Percentiles rank a stretch among this genome's conserved stretches.
Conservation (phyloP, 164 flowering plant species). For the Paratinospora sagittata region DNA sequence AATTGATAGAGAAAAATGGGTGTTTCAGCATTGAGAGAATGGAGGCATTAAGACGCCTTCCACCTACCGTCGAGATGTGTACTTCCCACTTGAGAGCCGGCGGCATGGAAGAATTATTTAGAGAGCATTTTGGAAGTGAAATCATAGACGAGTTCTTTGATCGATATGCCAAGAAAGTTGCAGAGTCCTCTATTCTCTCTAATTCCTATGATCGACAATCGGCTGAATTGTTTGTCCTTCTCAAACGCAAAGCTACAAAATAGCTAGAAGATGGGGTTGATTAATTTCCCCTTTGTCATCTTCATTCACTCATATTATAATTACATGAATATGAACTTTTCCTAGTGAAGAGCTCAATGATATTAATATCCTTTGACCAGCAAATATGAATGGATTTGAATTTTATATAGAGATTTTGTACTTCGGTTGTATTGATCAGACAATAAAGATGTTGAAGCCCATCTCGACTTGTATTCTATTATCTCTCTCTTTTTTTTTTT, state of each 20-base stretch:
- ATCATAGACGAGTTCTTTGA: conserved; percentile 30
- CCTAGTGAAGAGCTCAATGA: background rate
- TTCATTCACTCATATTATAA: background rate
- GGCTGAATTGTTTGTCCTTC: conserved; percentile 6
- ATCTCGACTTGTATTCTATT: background rate
- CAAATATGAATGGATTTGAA: background rate
- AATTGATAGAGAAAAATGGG: conserved; percentile 11
- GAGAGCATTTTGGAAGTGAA: conserved; percentile 39
- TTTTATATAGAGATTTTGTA: background rate
- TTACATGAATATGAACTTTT: no score
- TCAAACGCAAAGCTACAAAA: conserved; percentile 9
- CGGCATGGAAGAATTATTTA: conserved; percentile 19
- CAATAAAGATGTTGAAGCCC: background rate
- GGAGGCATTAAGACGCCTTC: background rate
- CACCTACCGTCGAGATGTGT: background rate
- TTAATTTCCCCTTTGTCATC: background rate
- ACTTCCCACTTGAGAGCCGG: background rate
- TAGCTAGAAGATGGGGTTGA: background rate
- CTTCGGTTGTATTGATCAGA: no score
- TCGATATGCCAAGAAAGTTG: conserved; percentile 7
- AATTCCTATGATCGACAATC: background rate
- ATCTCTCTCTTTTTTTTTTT: no score
- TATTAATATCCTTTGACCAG: background rate
- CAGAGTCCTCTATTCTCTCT: background rate
- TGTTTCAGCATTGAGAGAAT: conserved; percentile 14